Evolutionary conservation across 768 basidiomycete species (phyloP).

Genomic region (Boletus coccyginus): DNA sequence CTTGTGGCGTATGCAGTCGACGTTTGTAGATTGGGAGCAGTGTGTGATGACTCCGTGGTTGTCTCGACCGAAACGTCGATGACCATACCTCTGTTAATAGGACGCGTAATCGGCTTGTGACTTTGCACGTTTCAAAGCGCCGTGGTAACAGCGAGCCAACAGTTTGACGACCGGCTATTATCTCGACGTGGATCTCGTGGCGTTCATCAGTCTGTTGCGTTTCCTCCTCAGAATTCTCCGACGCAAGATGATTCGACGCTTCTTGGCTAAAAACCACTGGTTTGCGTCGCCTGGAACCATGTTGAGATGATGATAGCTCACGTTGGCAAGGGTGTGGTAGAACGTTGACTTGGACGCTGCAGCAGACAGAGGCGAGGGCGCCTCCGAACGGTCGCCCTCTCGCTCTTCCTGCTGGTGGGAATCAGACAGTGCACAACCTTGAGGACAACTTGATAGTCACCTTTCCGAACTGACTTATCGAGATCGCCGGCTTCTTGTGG

Average conservation of each 20-base stretch:
- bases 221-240: constrained; percentile 33
- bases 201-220: constrained; percentile 40
- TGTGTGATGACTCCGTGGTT: constrained; percentile 19
- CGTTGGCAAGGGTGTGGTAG: constrained; percentile 44
- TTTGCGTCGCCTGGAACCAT: constrained; percentile 9
- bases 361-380: constrained; percentile 35
- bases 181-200: constrained; percentile 49
- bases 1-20: constrained; percentile 23
- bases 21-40: background rate
- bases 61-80: constrained; percentile 52
- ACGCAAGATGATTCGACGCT: constrained; percentile 46
- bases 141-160: constrained; percentile 44
- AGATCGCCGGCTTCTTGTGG: constrained; percentile 49
- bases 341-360: constrained; percentile 47
- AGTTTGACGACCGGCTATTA: constrained; percentile 43
- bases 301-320: constrained; percentile 22
- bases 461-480: constrained; percentile 61
- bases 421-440: background rate
- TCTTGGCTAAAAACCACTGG: constrained; percentile 35
- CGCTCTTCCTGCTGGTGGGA: constrained; percentile 19
- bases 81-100: constrained; percentile 32
- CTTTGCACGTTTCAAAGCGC: constrained; percentile 41
- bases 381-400: constrained; percentile 19
- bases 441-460: constrained; percentile 31
- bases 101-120: constrained; percentile 37